These are phyloP conservation scores for Amorphotheca resinae DNA, from an alignment of 495 filamentous ascomycete species.

Conservation along the genomic window DNA sequence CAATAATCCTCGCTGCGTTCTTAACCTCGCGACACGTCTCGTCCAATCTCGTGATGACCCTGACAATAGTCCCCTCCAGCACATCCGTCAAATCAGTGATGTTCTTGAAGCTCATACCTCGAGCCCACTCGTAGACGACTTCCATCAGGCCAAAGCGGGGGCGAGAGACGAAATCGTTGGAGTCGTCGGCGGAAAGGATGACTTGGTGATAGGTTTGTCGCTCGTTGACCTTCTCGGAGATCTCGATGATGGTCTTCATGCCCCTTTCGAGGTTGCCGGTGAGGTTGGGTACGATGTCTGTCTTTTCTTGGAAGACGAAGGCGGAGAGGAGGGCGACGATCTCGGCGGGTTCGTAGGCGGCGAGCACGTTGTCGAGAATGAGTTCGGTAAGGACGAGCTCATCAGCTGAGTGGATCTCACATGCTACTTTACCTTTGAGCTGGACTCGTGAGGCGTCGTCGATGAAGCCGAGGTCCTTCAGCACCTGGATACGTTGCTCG, in stretches of 20 bases:
- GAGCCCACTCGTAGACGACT: constrained; percentile 97
- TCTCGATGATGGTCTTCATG: constrained; percentile 70
- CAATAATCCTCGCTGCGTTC: constrained; percentile 89
- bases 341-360: constrained; percentile 90
- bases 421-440: constrained; percentile 95
- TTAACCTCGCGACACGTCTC: constrained; percentile 97
- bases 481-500: constrained; percentile 81
- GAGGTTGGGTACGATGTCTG: constrained; percentile 69
- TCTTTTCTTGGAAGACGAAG: constrained; percentile 99
- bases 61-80: constrained; percentile 89
- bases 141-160: constrained; percentile 90
- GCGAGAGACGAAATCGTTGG: constrained; percentile 77
- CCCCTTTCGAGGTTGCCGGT: constrained; percentile 75
- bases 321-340: constrained; percentile 88
- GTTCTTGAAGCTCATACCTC: constrained; percentile 94
- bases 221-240: constrained; percentile 82
- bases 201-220: constrained; percentile 83
- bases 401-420: constrained; percentile 95
- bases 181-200: constrained; percentile 75
- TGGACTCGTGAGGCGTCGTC: constrained; percentile 74
- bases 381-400: constrained; percentile 96
- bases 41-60: constrained; percentile 82
- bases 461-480: constrained; percentile 83
- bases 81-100: constrained; percentile 96
- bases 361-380: constrained; percentile 89